Conservation (phyloP, 371 early-diverging fungal species). For the Apophysomyces ossiformis region DNA sequence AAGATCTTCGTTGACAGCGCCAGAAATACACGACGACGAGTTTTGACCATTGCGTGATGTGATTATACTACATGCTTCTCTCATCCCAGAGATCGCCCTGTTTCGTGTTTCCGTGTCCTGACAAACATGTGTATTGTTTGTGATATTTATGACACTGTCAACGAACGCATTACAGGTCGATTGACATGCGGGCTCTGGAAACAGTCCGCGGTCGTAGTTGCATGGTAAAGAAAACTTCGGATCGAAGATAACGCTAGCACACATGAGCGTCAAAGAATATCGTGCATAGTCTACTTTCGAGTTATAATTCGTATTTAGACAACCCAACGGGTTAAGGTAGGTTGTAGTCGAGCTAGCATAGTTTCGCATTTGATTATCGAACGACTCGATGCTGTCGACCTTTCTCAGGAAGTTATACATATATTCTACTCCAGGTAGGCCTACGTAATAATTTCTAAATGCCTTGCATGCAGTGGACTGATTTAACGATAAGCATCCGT, state of each 20-base stretch:
- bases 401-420: slow-evolving; percentile 33
- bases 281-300: slow-evolving; percentile 46
- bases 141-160: slow-evolving; percentile 33
- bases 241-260: slow-evolving; percentile 45
- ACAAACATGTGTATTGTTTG: slow-evolving; percentile 31
- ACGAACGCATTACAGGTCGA: slow-evolving; percentile 43
- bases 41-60: slow-evolving; percentile 37
- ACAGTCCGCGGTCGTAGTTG: slow-evolving; percentile 32
- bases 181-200: slow-evolving; percentile 44
- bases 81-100: slow-evolving; percentile 5
- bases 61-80: background rate
- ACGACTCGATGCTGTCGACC: slow-evolving; percentile 35
- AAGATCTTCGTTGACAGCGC: slow-evolving; percentile 42
- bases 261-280: slow-evolving; percentile 41
- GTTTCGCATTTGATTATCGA: slow-evolving; percentile 37
- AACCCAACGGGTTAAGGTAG: slow-evolving; percentile 37
- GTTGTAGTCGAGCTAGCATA: slow-evolving; percentile 31
- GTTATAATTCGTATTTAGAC: slow-evolving; percentile 25
- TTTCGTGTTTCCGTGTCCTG: slow-evolving; percentile 25
- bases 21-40: slow-evolving; percentile 34
- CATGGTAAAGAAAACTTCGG: slow-evolving; percentile 38
- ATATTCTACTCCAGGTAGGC: slow-evolving; percentile 23
- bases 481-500: slow-evolving; percentile 35
- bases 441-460: slow-evolving; percentile 43
- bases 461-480: slow-evolving; percentile 50